Base-by-base conservation (phyloP, 768 basidiomycete genomes). In the Coprinopsis cinerea region DNA sequence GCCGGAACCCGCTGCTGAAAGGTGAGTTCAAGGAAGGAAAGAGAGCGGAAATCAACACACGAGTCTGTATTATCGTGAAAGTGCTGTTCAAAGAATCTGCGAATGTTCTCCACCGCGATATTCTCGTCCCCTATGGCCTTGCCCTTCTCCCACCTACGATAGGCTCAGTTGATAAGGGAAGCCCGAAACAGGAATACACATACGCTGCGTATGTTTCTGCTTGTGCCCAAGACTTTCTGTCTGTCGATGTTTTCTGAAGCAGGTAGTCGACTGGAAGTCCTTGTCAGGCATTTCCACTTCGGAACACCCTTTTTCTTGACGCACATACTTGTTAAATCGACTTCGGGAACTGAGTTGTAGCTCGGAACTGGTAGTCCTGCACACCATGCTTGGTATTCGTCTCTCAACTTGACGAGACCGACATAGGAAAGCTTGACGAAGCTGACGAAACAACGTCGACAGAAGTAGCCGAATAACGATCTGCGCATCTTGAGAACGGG, bases 41-140 rank as follows among this genome's bases (percentile, higher is more conserved):
- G 37, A 23, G 1, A 13, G 34, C 10, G 35, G 37, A 36, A 3
- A 34, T 41, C 22, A 24, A 72, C 88, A 57, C 52, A 90, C 88
- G 88, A 92, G 62, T 92, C 88, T 54, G 81, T 83, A 27, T 72
- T 76, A 49, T 85, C 81, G 54, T 90, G 84, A 58, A 92, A 92
- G 59, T 81, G 84, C 52, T 92, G 90, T 61, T 92, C 89, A 55
- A 92, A 92, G 62, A 87, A 92, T 46, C 78, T 70, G 27, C 88
- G 77, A 32, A 92, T 65, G 55, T 80, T 83, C 55, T 89, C 88
- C 2, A 78, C 73, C 0, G 87, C 88, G 7, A 76, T 56, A 39
- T 79, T 79, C 53, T 82, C 82, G 62, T 92, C 88, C 0, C 85
- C 86, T 4, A 77, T 75, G 11, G 75, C 70, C n/a, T 75, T 60